Conservation (phyloP, 2,329 filamentous ascomycete species). For the Colletotrichum melonis region DNA sequence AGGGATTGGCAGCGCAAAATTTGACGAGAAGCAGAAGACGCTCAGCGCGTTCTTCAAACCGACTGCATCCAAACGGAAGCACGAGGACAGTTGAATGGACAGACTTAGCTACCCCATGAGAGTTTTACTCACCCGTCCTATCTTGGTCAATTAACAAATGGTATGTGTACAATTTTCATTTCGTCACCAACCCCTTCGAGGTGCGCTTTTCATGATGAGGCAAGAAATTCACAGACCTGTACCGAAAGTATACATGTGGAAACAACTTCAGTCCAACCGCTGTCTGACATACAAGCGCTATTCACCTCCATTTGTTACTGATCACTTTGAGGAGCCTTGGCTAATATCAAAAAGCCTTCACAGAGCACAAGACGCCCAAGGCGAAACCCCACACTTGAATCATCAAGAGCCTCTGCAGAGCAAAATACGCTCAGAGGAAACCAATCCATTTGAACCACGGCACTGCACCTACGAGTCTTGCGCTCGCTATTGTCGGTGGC, state of each 20-base stretch:
- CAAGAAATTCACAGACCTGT: constrained; percentile 84
- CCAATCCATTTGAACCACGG: too few species aligned
- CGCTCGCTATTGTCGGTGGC: too few species aligned
- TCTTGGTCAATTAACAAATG: constrained; percentile 38
- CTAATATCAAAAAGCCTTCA: constrained; percentile 2
- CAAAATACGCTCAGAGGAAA: too few species aligned
- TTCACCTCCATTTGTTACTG: constrained; percentile 20
- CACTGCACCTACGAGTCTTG: too few species aligned
- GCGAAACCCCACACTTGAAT: too few species aligned
- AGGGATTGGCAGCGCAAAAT: constrained; percentile 81
- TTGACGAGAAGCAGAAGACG: constrained; percentile 80
- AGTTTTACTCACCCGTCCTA: neutral
- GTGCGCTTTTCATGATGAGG: constrained; percentile 75
- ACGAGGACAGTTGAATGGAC: constrained; percentile 42
- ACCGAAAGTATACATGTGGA: constrained; percentile 78
- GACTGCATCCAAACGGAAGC: constrained; percentile 61
- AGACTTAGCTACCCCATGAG: neutral
- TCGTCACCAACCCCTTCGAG: constrained; percentile 10
- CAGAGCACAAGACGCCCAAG: too few species aligned
- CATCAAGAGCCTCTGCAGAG: too few species aligned
- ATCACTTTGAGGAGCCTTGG: constrained; percentile 1
- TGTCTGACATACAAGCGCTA: constrained; percentile 69
- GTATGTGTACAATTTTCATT: constrained; percentile 48
- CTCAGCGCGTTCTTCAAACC: constrained; percentile 79
- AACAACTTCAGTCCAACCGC: constrained; percentile 81